Base-by-base conservation (phyloP, 1,284 basidiomycete species). In the Pseudozyma hubeiensis region DNA sequence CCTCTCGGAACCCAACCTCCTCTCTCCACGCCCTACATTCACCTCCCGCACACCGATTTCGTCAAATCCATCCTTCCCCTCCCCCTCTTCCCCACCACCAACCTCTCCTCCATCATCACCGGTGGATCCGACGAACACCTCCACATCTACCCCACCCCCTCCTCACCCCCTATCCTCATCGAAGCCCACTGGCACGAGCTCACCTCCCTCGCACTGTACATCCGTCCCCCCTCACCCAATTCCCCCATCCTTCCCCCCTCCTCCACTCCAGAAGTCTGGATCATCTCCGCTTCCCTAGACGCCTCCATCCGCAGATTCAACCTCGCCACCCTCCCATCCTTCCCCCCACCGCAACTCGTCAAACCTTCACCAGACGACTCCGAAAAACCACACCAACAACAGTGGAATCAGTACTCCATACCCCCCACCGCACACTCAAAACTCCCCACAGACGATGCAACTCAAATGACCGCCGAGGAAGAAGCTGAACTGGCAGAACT, bases 131-230 rank as follows among this genome's bases (percentile, higher is more conserved):
- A 77, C 43, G 75, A 77, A 17, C 64, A 72, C 14, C 10, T 78
- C 1, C 68, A 59, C 11, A 37, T 72, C 8, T 63, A 40, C 56
- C 35, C 54, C 19, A 0, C 37, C 41, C 19, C 54, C 6, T 34
- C 43, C 37, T 17, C 45, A 2, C 35, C n/a, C 40, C n/a, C 14
- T n/a, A 41, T 17, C 35, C 35, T 37, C 24, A 44, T 74, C 4
- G 80, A 80, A 43, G 78, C 58, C 5, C 80, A 81, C 51, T 81
- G 78, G 78, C 76, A 81, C 55, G 76, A 80, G 43, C 48, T 79
- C 37, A 67, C 64, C 17, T 49, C 65, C 1, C 40, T 80, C 11
- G 52, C 55, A 10, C 17, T 51, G 9, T 80, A 70, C 65, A 33
- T 54, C 14, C 66, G 64, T 17, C 19, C 37, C 4, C 56, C 60